Conservation (phyloP, 2,329 filamentous ascomycete species). For the Akanthomyces muscarius region DNA sequence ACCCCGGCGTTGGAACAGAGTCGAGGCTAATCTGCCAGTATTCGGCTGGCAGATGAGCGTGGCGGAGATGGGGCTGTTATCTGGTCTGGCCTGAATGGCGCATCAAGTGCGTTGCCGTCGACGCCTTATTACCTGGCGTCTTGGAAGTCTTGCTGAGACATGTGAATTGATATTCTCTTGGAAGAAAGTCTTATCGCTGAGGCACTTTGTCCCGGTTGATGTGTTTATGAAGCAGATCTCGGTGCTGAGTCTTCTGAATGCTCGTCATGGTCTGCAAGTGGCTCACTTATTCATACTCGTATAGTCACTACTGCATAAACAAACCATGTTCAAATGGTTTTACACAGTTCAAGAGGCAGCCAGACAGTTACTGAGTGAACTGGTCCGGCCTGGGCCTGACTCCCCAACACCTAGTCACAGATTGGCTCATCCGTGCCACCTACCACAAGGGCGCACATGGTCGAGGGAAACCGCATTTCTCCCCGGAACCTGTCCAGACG, state of each 20-base stretch:
- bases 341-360: too few species aligned
- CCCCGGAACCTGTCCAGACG: not conserved
- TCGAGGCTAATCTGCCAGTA: conserved; percentile 1
- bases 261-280: not conserved
- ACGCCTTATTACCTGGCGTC: not conserved
- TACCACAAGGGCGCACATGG: not conserved
- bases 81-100: not conserved
- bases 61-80: not conserved
- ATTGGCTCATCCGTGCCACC: too few species aligned
- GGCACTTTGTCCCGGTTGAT: not conserved
- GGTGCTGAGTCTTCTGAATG: not conserved
- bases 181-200: not conserved
- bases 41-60: not conserved
- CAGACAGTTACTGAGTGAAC: too few species aligned
- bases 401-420: too few species aligned
- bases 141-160: not conserved
- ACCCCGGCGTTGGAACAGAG: not conserved
- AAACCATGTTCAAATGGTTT: too few species aligned
- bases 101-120: not conserved
- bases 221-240: not conserved
- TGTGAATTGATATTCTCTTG: too few species aligned
- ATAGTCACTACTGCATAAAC: too few species aligned
- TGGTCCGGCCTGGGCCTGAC: too few species aligned
- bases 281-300: too few species aligned
- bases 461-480: not conserved